phyloP scores from a whole-genome alignment of 2,329 filamentous ascomycete genomes.

The Periconia sp. region DNA sequence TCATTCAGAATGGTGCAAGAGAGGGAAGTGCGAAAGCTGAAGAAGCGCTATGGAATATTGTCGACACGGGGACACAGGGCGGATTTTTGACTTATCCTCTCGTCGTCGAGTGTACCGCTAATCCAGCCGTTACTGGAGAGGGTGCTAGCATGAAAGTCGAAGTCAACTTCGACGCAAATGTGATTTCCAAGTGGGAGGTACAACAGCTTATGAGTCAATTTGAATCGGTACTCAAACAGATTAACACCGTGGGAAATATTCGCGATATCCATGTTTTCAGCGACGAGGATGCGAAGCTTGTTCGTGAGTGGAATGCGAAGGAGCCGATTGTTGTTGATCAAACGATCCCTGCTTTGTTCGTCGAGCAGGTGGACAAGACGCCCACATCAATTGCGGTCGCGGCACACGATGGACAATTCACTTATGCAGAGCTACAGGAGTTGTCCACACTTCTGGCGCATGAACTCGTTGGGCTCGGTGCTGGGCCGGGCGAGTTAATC shows the following conservation, averaged over 20 bases:
- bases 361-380: constrained; percentile 17
- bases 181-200: constrained; percentile 29
- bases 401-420: constrained; percentile 33
- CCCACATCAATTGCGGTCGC: constrained; percentile 27
- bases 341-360: constrained; percentile 28
- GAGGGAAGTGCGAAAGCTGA: constrained; percentile 20
- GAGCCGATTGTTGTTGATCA: constrained; percentile 24
- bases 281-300: constrained; percentile 24
- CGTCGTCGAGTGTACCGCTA: constrained; percentile 33
- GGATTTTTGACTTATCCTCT: constrained; percentile 40
- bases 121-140: neutral
- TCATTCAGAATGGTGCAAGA: constrained; percentile 49
- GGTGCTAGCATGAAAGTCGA: constrained; percentile 21
- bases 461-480: constrained; percentile 31
- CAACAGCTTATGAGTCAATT: constrained; percentile 34
- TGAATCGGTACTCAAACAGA: constrained; percentile 28
- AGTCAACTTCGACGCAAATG: constrained; percentile 29
- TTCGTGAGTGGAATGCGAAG: constrained; percentile 25
- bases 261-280: constrained; percentile 29
- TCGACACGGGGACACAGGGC: constrained; percentile 28
- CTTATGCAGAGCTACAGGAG: constrained; percentile 27
- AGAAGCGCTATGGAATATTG: constrained; percentile 30
- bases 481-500: constrained; percentile 36
- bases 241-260: constrained; percentile 23
- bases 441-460: constrained; percentile 29